Evolutionary conservation across 1,284 basidiomycete genomes (phyloP).

Genomic region (Gastroboletus turbinatus): DNA sequence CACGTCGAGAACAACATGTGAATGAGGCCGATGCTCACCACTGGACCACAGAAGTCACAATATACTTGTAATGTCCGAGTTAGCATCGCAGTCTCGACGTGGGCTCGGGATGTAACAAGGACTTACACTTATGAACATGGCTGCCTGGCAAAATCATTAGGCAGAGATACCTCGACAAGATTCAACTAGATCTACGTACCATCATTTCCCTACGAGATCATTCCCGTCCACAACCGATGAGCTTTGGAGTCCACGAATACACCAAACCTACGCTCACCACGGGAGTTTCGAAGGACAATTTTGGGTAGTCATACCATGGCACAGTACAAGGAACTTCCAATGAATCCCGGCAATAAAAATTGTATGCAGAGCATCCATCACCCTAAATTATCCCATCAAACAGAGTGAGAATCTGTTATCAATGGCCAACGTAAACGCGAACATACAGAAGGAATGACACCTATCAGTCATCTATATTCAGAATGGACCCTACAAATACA

Average conservation of each 20-base stretch:
- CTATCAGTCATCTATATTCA: not conserved
- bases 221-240: not conserved
- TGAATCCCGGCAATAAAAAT: not conserved
- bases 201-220: conserved; percentile 4
- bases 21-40: conserved; percentile 3
- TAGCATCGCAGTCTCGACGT: not conserved
- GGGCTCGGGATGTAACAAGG: not conserved
- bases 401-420: not conserved
- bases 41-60: conserved; percentile 9
- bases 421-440: not conserved
- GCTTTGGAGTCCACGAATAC: not conserved
- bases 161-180: not conserved
- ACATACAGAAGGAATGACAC: conserved; percentile 12
- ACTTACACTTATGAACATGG: conserved; percentile 7
- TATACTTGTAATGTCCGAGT: not conserved
- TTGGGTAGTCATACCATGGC: not conserved
- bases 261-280: conserved; percentile 7
- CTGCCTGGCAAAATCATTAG: not conserved
- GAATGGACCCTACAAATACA: not conserved
- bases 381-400: not conserved
- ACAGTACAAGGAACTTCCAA: not conserved
- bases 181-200: not conserved
- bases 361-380: conserved; percentile 4
- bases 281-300: not conserved
- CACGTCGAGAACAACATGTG: not conserved